Percentiles rank a stretch among this genome's conserved stretches.
These are phyloP conservation scores for Fagus sylvatica DNA, from an alignment of 306 rosid genomes.

Conservation along the genomic window DNA sequence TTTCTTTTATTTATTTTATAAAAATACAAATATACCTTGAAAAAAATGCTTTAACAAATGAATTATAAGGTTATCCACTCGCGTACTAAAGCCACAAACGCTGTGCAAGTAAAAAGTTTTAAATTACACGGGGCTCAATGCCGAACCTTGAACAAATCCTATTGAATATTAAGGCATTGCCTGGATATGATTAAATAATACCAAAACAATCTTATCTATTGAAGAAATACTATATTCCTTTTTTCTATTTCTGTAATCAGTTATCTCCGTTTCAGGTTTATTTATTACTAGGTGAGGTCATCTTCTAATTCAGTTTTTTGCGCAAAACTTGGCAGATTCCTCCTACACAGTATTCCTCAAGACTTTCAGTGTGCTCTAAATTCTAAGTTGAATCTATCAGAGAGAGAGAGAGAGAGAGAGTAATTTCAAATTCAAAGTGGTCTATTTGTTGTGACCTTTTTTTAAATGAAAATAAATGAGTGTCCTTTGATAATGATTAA, in stretches of 20 bases:
- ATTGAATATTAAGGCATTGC: slow-evolving; percentile 1
- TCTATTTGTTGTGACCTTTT: slow-evolving; percentile 6
- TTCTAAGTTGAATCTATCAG: slow-evolving; percentile 51
- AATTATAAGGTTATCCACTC: too few relatives aligned
- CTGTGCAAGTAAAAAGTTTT: not conserved
- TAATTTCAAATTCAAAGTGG: slow-evolving; percentile 61
- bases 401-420: slow-evolving; percentile 24
- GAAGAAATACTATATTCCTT: too few relatives aligned
- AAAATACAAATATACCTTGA: too few relatives aligned
- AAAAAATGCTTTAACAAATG: too few relatives aligned
- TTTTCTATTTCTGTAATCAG: not conserved
- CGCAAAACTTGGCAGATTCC: slow-evolving; percentile 75
- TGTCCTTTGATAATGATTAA: not conserved
- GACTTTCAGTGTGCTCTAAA: slow-evolving; percentile 44
- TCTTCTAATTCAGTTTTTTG: slow-evolving; percentile 57
- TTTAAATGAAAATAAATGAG: not conserved
- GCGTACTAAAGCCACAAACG: too few relatives aligned
- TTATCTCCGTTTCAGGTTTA: not conserved
- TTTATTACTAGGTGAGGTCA: slow-evolving; percentile 42
- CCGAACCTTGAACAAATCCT: not conserved
- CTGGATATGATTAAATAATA: slow-evolving; percentile 11
- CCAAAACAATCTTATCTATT: not conserved
- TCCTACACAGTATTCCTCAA: slow-evolving; percentile 66
- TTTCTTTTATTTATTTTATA: too few relatives aligned
- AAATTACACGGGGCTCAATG: not conserved